Percentiles rank a stretch among this genome's conserved stretches.
These are phyloP conservation scores for Paramecium tetraurelia DNA, from an alignment of 73 alveolate species.

Conservation along the genomic window DNA sequence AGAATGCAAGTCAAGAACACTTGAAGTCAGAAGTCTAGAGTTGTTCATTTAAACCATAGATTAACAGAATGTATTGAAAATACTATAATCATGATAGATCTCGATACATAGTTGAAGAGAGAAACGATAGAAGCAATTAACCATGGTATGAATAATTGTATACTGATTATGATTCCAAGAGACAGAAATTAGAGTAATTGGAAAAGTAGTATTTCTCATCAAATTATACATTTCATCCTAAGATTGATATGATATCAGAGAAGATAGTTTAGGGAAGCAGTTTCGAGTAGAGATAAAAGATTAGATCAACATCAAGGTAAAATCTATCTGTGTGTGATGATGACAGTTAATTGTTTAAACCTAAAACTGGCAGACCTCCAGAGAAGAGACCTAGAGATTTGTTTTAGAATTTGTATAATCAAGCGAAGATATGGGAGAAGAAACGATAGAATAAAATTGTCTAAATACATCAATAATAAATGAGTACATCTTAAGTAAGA, in stretches of 20 bases:
- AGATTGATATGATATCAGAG: background rate
- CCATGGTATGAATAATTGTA: slow-evolving; percentile 30
- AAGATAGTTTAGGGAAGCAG: slow-evolving; percentile 20
- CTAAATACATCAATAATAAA: background rate
- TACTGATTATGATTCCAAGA: background rate
- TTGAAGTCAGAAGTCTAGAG: background rate
- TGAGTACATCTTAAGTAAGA: background rate
- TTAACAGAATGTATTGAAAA: background rate
- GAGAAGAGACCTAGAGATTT: background rate
- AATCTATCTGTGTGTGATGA: slow-evolving; percentile 20
- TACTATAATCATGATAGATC: background rate
- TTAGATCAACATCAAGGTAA: background rate
- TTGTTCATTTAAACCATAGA: background rate
- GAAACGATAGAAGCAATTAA: background rate
- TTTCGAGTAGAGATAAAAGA: slow-evolving; percentile 34
- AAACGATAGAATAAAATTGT: background rate
- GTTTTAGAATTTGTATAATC: background rate
- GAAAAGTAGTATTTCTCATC: background rate
- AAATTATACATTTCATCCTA: slow-evolving; percentile 34
- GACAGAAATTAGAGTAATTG: background rate
- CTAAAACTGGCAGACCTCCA: slow-evolving; percentile 40
- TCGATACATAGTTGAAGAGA: background rate
- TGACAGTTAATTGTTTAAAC: slow-evolving; percentile 18
- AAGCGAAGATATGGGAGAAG: background rate
- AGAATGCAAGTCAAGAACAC: background rate